Percentiles rank a stretch among this genome's conserved stretches.
phyloP scores from a whole-genome alignment of 208 protist species.

The Crithidia thermophila region DNA sequence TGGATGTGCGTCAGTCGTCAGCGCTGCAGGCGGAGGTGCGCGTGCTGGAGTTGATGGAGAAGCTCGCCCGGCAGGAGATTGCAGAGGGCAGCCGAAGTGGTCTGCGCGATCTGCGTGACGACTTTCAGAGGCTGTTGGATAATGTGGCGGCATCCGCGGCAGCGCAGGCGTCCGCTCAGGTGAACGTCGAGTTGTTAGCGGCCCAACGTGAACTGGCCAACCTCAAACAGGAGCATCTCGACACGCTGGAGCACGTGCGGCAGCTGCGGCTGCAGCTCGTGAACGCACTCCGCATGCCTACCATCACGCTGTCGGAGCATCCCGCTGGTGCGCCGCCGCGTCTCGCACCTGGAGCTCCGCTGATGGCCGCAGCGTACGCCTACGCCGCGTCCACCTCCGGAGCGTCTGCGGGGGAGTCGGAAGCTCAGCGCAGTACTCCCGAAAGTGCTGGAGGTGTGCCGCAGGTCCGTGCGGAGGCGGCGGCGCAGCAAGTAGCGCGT shows the following conservation, averaged over 20 bases:
- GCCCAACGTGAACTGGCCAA: not conserved
- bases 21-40: not conserved
- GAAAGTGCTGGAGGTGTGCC: not conserved
- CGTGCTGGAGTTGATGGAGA: conserved; percentile 15
- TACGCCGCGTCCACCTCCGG: not conserved
- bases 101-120: not conserved
- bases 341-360: not conserved
- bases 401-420: not conserved
- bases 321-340: not conserved
- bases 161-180: not conserved
- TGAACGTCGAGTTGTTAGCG: not conserved
- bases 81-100: not conserved
- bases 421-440: not conserved
- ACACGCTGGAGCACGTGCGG: conserved; percentile 21
- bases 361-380: conserved; percentile 13
- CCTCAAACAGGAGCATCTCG: conserved; percentile 4
- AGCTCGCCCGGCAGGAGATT: conserved; percentile 16
- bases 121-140: not conserved
- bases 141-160: not conserved
- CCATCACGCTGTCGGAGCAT: conserved; percentile 38
- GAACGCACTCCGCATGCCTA: conserved; percentile 56
- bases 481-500: not conserved
- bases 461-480: not conserved
- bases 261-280: conserved; percentile 53
- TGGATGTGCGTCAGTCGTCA: not conserved